Percentiles rank a stretch among this genome's conserved stretches.
phyloP scores from a whole-genome alignment of 495 filamentous ascomycete genomes.

The Hypoxylon lienhwacheense region DNA sequence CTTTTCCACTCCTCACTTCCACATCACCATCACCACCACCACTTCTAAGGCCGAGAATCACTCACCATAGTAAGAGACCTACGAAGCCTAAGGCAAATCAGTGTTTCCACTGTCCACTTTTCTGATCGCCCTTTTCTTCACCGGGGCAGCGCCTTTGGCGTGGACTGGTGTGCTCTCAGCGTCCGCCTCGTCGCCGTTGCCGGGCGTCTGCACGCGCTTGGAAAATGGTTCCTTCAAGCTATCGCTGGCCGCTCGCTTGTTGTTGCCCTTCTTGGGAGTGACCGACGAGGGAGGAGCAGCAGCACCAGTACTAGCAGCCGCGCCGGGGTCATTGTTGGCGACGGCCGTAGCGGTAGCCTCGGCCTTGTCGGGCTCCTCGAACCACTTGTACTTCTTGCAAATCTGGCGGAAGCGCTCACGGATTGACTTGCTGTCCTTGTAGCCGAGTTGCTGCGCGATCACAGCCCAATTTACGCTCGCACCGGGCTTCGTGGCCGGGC shows the following conservation, averaged over 20 bases:
- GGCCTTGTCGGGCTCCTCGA: conserved; percentile 1
- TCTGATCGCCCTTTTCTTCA: neutral
- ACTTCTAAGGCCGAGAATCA: too few species aligned
- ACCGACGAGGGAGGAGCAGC: too few species aligned
- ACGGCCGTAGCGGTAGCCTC: neutral
- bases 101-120: too few species aligned
- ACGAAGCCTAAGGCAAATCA: too few species aligned
- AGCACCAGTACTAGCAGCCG: too few species aligned
- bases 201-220: neutral
- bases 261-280: too few species aligned
- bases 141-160: neutral
- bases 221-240: too few species aligned
- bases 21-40: too few species aligned
- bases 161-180: neutral
- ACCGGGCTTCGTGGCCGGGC: conserved; percentile 3
- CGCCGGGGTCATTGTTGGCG: neutral
- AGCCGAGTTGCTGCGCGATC: conserved; percentile 6
- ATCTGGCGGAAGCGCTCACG: conserved; percentile 26
- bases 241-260: neutral
- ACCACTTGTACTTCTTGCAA: conserved; percentile 28
- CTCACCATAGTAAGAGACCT: too few species aligned
- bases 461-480: conserved; percentile 18
- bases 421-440: conserved; percentile 15
- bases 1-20: too few species aligned
- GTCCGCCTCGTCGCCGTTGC: conserved; percentile 2